A percentile compares a stretch with the other conserved stretches of the same genome.
Conservation (phyloP, 106 monocot species). For the Vanilla planifolia region DNA sequence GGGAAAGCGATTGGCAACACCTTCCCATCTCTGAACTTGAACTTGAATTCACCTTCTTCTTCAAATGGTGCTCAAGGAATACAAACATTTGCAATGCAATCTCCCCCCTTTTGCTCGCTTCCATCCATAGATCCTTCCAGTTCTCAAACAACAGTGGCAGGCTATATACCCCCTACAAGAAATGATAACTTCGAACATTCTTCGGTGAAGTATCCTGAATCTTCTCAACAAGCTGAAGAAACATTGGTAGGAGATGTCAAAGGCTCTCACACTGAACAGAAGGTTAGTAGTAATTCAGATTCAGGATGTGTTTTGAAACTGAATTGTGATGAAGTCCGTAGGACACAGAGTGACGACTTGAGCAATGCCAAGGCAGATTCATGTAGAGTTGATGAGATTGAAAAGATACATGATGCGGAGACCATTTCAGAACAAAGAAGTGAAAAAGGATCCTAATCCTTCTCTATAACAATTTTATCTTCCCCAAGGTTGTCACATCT, state of each 20-base stretch:
- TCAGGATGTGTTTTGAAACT: slow-evolving; percentile 12
- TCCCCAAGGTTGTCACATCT: background rate
- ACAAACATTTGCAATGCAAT: background rate
- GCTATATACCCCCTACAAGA: slow-evolving; percentile 13
- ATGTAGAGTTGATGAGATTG: slow-evolving; percentile 4
- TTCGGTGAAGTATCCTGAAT: slow-evolving; percentile 10
- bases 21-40: slow-evolving; percentile 42
- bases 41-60: slow-evolving; percentile 29
- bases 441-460: slow-evolving; percentile 23
- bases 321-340: slow-evolving; percentile 8
- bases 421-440: slow-evolving; percentile 17
- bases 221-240: slow-evolving; percentile 8
- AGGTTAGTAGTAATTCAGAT: slow-evolving; percentile 16
- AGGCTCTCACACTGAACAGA: slow-evolving; percentile 9
- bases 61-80: slow-evolving; percentile 1
- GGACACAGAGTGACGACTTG: slow-evolving; percentile 17
- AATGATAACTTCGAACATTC: slow-evolving; percentile 14
- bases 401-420: slow-evolving; percentile 22
- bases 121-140: slow-evolving; percentile 14
- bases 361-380: slow-evolving; percentile 17
- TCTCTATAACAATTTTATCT: background rate
- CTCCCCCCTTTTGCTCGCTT: slow-evolving; percentile 19
- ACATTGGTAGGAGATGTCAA: slow-evolving; percentile 16
- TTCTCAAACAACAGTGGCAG: slow-evolving; percentile 8
- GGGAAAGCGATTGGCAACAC: slow-evolving; percentile 8